Evolutionary conservation across 495 filamentous ascomycete genomes (phyloP), one percentile per base, ranked within the genome.

Genomic region (Aspergillus carlsbadensis): DNA sequence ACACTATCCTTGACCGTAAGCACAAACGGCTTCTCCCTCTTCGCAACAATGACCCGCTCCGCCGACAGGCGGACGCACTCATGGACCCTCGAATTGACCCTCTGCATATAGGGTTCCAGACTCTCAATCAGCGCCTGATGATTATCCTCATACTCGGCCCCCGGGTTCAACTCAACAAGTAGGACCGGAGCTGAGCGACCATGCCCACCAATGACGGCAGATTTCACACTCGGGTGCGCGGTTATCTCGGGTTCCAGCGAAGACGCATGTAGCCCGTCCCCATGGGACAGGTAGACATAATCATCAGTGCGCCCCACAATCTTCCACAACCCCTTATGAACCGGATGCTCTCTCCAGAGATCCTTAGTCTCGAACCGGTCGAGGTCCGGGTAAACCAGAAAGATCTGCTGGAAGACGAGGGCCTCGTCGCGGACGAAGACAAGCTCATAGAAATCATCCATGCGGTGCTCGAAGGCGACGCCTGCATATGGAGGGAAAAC

Each of bases 331-430:
- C 59, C 65, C 21, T 61, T 63, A 21, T 59, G 15, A 10, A 29
- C 21, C 0, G 62, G 60, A 21, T 71, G 66, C 21, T 65, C 48
- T 0, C 41, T 35, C 62, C 56, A 70, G 1, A 74, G 57, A 36
- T 73, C 68, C 8, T 66, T 68, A 0, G 70, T 66, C 10, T 50
- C 58, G 37, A 63, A 69, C n/a, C 59, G 56, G 35, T 61, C 52
- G n/a, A 42, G 35, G 21, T 67, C 60, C 6, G 67, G 66, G 45
- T 63, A 70, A 1, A 67, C 43, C 1, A 14, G 20, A 58, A 72
- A 74, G 13, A 71, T 62, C 26, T 57, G 51, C 36, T 68, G 66
- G 26, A 59, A 34, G 10, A 37, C 20, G 10, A 71, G 43, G 33
- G 66, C 43, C n/a, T 54, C 42, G 14, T 41, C 11, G 7, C 60